phyloP scores from a whole-genome alignment of 371 early-diverging fungal genomes.

The Furculomyces boomerangus region DNA sequence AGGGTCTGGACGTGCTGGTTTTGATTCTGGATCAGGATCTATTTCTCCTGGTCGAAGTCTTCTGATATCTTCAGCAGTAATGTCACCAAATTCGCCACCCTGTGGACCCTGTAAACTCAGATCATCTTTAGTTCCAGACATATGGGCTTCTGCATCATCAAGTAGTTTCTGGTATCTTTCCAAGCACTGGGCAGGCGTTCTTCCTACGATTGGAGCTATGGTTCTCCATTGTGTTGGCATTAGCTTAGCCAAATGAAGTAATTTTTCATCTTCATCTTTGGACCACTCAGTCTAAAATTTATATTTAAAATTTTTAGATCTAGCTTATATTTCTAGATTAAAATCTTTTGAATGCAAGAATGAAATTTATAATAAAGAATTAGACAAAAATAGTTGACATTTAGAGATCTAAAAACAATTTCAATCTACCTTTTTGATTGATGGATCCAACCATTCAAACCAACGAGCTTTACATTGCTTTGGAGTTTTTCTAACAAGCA shows the following conservation, averaged over 20 bases:
- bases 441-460: conserved; percentile 97
- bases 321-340: not conserved
- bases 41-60: conserved; percentile 88
- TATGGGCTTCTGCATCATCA: conserved; percentile 80
- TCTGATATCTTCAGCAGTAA: conserved; percentile 43
- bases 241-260: conserved; percentile 88
- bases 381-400: not conserved
- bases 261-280: conserved; percentile 92
- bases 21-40: conserved; percentile 91
- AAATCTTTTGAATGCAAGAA: not conserved
- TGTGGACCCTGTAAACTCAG: conserved; percentile 42
- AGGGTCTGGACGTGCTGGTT: conserved; percentile 93
- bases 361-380: not conserved
- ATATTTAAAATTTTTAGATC: conserved; percentile 8
- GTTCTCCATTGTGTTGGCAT: conserved; percentile 99
- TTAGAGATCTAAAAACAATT: not conserved
- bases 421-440: conserved; percentile 78
- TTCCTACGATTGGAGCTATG: conserved; percentile 92
- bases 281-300: conserved; percentile 77
- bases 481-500: conserved; percentile 85
- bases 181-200: conserved; percentile 95
- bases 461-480: conserved; percentile 98
- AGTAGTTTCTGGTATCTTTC: conserved; percentile 88
- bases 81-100: conserved; percentile 48
- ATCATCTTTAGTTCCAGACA: conserved; percentile 34